These are phyloP conservation scores for Boletus subcaerulescens DNA, from an alignment of 768 basidiomycete species.

Conservation along the genomic window DNA sequence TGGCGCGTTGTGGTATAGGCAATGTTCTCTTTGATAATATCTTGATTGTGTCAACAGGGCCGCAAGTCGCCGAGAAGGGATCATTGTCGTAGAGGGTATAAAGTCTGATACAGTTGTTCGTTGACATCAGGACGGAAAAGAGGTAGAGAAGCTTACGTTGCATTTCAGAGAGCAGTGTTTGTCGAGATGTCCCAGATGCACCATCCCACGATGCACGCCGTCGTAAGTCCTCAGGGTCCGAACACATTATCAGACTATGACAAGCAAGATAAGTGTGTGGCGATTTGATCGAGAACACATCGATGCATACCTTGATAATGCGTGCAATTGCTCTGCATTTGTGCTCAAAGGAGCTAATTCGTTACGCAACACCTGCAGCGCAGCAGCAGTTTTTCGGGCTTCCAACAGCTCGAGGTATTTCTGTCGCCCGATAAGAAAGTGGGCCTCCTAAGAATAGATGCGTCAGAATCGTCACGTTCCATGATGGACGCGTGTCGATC, in stretches of 20 bases:
- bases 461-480: constrained; percentile 16
- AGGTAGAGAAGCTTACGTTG: constrained; percentile 58
- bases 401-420: constrained; percentile 95
- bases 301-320: constrained; percentile 73
- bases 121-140: neutral
- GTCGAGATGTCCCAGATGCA: constrained; percentile 73
- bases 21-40: constrained; percentile 72
- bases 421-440: constrained; percentile 88
- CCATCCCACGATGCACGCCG: constrained; percentile 89
- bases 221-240: constrained; percentile 78
- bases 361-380: constrained; percentile 80
- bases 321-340: constrained; percentile 79
- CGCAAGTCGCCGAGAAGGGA: constrained; percentile 84
- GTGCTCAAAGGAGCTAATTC: constrained; percentile 83
- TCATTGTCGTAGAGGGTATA: constrained; percentile 90
- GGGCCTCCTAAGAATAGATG: constrained; percentile 57
- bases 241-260: constrained; percentile 87
- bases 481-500: constrained; percentile 27
- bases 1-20: constrained; percentile 83
- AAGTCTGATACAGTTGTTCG: constrained; percentile 50
- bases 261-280: constrained; percentile 15
- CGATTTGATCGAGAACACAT: constrained; percentile 6
- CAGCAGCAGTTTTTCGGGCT: constrained; percentile 70
- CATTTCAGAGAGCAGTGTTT: constrained; percentile 68
- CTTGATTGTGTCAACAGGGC: constrained; percentile 85